These are phyloP conservation scores for Mycena galopus DNA, from an alignment of 768 basidiomycete genomes.

Conservation along the genomic window DNA sequence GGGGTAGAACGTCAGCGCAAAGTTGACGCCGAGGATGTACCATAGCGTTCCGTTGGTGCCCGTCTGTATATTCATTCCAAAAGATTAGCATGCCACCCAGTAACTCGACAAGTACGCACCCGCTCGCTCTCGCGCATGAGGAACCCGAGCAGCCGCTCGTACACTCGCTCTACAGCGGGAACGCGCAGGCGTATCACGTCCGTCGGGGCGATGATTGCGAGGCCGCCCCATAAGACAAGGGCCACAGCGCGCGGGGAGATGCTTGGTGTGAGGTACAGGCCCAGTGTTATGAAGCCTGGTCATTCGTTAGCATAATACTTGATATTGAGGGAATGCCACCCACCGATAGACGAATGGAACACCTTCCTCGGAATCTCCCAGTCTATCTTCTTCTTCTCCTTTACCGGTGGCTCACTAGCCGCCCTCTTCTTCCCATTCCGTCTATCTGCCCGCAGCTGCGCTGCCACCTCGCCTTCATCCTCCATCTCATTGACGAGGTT, in stretches of 20 bases:
- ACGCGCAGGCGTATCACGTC: slow-evolving; percentile 82
- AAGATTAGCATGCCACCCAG: too few species aligned
- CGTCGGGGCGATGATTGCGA: slow-evolving; percentile 77
- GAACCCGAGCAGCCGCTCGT: slow-evolving; percentile 80
- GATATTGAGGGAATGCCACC: slow-evolving; percentile 51
- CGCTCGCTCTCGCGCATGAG: slow-evolving; percentile 93
- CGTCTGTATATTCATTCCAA: too few species aligned
- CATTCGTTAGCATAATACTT: slow-evolving; percentile 39
- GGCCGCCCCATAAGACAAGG: slow-evolving; percentile 70
- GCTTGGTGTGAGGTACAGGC: slow-evolving; percentile 65
- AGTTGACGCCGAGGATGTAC: slow-evolving; percentile 91
- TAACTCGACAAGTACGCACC: slow-evolving; percentile 53
- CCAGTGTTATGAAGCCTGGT: slow-evolving; percentile 73
- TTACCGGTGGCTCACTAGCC: slow-evolving; percentile 6
- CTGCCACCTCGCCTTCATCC: slow-evolving; percentile 48
- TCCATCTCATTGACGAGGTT: slow-evolving; percentile 36
- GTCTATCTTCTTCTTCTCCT: slow-evolving; percentile 62
- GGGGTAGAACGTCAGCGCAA: slow-evolving; percentile 81
- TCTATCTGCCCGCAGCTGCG: slow-evolving; percentile 43
- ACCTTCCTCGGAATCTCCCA: slow-evolving; percentile 94
- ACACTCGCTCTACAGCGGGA: slow-evolving; percentile 73
- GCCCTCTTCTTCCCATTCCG: slow-evolving; percentile 32
- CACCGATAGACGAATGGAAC: slow-evolving; percentile 91
- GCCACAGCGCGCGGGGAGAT: slow-evolving; percentile 65
- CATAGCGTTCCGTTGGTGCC: slow-evolving; percentile 88